Percentiles rank a stretch among this genome's conserved stretches.
Evolutionary conservation across 1,284 basidiomycete species (phyloP).

Genomic region (Ustilago hordei): DNA sequence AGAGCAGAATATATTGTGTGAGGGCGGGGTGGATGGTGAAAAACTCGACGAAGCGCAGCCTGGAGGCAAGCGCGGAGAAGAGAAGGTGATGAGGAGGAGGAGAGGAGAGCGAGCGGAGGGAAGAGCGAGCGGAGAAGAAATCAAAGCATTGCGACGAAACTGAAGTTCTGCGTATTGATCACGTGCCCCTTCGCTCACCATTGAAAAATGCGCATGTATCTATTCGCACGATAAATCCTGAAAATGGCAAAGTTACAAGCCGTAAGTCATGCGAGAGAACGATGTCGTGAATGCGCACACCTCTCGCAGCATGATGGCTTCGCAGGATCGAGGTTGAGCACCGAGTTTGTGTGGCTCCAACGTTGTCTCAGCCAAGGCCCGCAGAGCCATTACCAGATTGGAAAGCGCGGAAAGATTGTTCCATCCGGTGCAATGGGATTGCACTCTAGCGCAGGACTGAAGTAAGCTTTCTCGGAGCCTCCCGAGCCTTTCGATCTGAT

Average conservation of each 20-base stretch:
- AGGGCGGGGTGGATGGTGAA: no score
- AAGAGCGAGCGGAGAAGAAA: no score
- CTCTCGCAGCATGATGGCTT: background rate
- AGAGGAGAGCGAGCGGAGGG: no score
- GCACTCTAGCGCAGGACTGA: background rate
- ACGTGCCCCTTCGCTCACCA: no score
- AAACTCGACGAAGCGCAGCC: no score
- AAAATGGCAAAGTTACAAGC: background rate
- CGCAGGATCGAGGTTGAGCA: background rate
- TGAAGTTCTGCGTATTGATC: no score
- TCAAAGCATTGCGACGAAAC: no score
- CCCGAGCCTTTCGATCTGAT: background rate
- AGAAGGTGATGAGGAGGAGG: no score
- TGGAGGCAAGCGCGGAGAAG: no score
- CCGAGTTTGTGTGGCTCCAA: background rate
- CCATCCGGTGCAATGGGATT: background rate
- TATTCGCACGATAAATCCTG: no score
- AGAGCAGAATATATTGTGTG: no score
- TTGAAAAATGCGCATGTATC: no score
- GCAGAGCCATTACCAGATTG: background rate
- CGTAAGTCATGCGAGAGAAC: background rate
- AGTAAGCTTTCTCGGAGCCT: background rate
- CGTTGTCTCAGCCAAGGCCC: background rate
- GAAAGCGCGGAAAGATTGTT: background rate
- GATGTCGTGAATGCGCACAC: background rate